Conservation (phyloP, 2,329 filamentous ascomycete species). For the Waltergamsia citrina region DNA sequence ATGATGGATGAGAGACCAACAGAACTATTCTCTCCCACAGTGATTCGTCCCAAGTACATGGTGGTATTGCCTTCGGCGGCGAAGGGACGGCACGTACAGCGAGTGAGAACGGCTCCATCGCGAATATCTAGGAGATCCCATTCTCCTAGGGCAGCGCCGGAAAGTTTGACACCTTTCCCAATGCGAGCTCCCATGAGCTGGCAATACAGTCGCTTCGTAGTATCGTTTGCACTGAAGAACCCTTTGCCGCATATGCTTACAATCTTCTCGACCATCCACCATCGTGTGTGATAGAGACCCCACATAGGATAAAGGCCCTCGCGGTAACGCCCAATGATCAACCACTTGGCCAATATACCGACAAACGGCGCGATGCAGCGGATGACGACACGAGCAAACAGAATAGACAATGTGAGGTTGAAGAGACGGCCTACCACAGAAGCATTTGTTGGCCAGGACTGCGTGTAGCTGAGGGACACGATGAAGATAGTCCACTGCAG, state of each 20-base stretch:
- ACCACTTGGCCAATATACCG: slow-evolving; percentile 44
- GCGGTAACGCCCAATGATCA: slow-evolving; percentile 41
- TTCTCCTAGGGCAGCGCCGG: slow-evolving; percentile 36
- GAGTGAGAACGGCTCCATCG: slow-evolving; percentile 35
- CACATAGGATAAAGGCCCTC: slow-evolving; percentile 51
- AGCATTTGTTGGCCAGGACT: slow-evolving; percentile 26
- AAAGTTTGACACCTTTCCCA: slow-evolving; percentile 38
- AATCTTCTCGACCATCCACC: slow-evolving; percentile 49
- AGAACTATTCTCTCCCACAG: slow-evolving; percentile 34
- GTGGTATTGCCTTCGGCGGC: slow-evolving; percentile 45
- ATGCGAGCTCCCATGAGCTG: slow-evolving; percentile 43
- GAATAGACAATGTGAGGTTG: slow-evolving; percentile 34
- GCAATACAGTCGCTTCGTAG: slow-evolving; percentile 32
- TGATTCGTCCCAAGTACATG: slow-evolving; percentile 45
- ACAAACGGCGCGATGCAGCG: slow-evolving; percentile 30
- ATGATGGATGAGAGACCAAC: slow-evolving; percentile 39
- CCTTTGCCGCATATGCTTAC: slow-evolving; percentile 38
- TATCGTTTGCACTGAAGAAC: slow-evolving; percentile 29
- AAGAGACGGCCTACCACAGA: slow-evolving; percentile 34
- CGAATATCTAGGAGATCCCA: slow-evolving; percentile 47
- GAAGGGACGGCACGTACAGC: slow-evolving; percentile 41
- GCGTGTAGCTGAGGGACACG: slow-evolving; percentile 30
- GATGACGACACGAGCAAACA: slow-evolving; percentile 28
- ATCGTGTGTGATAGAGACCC: slow-evolving; percentile 46
- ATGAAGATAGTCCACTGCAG: slow-evolving; percentile 44